Evolutionary conservation across 1,284 basidiomycete genomes (phyloP).

Genomic region (Ustilago crameri): DNA sequence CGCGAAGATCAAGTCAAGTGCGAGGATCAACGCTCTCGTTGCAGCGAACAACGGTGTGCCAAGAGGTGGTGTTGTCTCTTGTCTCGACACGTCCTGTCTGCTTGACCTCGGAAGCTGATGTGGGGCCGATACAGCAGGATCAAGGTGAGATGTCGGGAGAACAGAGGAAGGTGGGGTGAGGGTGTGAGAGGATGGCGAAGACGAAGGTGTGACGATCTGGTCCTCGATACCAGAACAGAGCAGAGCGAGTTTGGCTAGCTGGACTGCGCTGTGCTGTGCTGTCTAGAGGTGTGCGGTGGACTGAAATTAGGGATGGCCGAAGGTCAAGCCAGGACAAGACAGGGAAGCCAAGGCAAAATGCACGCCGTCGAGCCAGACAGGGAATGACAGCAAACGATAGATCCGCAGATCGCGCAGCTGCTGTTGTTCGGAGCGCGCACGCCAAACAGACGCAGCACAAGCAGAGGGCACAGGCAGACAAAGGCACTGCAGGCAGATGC

Average conservation of each 20-base stretch:
- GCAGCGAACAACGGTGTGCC: background rate
- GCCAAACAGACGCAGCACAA: background rate
- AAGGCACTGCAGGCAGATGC: background rate
- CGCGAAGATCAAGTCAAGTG: background rate
- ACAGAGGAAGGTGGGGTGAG: background rate
- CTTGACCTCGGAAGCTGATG: constrained; percentile 10
- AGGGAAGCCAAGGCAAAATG: background rate
- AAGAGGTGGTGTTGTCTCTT: constrained; percentile 2
- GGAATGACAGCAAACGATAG: constrained; percentile 18
- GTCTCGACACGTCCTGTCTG: constrained; percentile 11
- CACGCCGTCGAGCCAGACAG: background rate
- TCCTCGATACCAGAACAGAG: constrained; percentile 9
- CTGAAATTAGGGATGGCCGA: background rate
- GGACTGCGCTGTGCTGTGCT: constrained; percentile 2
- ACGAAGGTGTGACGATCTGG: constrained; percentile 7
- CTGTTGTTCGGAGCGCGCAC: background rate
- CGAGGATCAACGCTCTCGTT: background rate
- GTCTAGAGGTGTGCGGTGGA: background rate
- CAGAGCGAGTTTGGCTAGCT: background rate
- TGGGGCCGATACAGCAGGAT: background rate
- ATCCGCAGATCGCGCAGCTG: constrained; percentile 21
- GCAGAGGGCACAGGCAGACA: background rate
- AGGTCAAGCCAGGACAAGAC: background rate
- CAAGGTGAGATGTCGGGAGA: constrained; percentile 1
- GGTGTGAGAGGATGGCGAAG: constrained; percentile 19